Conservation (phyloP, 257 asterid genomes). For the Fraxinus anomala region DNA sequence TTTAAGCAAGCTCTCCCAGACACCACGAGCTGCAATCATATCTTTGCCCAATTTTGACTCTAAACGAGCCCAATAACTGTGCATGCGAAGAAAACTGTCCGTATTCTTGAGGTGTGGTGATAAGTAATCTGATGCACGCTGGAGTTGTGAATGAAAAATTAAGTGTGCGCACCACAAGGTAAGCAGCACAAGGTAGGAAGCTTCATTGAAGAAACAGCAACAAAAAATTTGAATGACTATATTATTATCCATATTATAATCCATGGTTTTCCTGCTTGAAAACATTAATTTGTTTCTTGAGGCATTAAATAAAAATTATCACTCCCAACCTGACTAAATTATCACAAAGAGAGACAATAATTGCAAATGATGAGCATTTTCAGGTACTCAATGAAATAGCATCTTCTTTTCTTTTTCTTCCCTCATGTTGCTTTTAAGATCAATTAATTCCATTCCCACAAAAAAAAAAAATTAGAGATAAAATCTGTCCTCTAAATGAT, state of each 20-base stretch:
- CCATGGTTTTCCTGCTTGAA: background rate
- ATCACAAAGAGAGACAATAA: background rate
- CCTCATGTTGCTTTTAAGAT: background rate
- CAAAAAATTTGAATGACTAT: background rate
- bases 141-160: slow-evolving; percentile 25
- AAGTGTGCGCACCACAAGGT: background rate
- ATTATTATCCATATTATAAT: background rate
- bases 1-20: slow-evolving; percentile 93
- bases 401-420: background rate
- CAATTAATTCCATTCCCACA: background rate
- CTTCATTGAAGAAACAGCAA: background rate
- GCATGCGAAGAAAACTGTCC: slow-evolving; percentile 54
- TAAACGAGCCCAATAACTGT: slow-evolving; percentile 84
- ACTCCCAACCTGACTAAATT: background rate
- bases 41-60: slow-evolving; percentile 75
- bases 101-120: slow-evolving; percentile 70
- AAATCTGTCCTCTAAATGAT: background rate
- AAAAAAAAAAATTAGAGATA: background rate
- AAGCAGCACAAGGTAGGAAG: background rate
- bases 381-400: background rate
- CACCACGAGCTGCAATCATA: slow-evolving; percentile 84
- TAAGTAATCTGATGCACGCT: slow-evolving; percentile 91
- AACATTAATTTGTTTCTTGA: background rate
- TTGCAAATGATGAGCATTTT: background rate
- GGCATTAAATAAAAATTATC: background rate